Conservation (phyloP, 2,329 filamentous ascomycete genomes). For the Sporothrix sp. region DNA sequence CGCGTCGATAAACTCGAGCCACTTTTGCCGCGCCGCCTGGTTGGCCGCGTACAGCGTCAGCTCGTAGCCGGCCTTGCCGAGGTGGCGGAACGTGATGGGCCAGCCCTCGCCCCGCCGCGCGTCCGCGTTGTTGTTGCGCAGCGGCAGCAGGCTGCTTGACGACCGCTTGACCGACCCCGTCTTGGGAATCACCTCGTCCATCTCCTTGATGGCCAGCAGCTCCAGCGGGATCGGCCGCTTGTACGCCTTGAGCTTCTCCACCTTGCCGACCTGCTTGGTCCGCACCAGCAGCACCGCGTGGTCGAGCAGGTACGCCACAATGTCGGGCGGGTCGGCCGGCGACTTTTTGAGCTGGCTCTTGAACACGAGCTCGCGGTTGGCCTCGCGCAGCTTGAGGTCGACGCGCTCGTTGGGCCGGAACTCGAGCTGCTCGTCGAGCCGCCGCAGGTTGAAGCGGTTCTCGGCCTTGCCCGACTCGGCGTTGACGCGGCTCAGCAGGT, state of each 20-base stretch:
- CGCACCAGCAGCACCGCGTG: constrained; percentile 88
- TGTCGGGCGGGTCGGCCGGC: constrained; percentile 76
- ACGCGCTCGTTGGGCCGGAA: constrained; percentile 86
- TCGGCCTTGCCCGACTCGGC: constrained; percentile 93
- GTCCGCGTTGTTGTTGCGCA: constrained; percentile 37
- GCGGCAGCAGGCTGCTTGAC: constrained; percentile 63
- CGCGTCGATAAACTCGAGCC: constrained; percentile 89
- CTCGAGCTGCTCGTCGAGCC: constrained; percentile 82
- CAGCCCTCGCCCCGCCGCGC: constrained; percentile 65
- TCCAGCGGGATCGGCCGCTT: constrained; percentile 87
- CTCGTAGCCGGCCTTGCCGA: constrained; percentile 93
- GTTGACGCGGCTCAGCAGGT: constrained; percentile 81
- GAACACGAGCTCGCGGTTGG: constrained; percentile 84
- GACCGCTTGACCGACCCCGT: constrained; percentile 73
- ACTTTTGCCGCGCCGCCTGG: constrained; percentile 81
- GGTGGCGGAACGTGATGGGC: constrained; percentile 91
- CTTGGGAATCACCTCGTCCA: constrained; percentile 88
- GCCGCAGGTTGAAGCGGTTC: constrained; percentile 91
- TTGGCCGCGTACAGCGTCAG: constrained; percentile 80
- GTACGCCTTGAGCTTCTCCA: constrained; percentile 91
- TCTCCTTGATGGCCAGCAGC: constrained; percentile 84
- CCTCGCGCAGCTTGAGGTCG: constrained; percentile 88
- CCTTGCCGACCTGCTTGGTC: constrained; percentile 84
- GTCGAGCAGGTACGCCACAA: constrained; percentile 92
- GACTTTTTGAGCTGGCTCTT: constrained; percentile 92